These are phyloP conservation scores for Podospora comata DNA, from an alignment of 495 filamentous ascomycete species.

Conservation along the genomic window DNA sequence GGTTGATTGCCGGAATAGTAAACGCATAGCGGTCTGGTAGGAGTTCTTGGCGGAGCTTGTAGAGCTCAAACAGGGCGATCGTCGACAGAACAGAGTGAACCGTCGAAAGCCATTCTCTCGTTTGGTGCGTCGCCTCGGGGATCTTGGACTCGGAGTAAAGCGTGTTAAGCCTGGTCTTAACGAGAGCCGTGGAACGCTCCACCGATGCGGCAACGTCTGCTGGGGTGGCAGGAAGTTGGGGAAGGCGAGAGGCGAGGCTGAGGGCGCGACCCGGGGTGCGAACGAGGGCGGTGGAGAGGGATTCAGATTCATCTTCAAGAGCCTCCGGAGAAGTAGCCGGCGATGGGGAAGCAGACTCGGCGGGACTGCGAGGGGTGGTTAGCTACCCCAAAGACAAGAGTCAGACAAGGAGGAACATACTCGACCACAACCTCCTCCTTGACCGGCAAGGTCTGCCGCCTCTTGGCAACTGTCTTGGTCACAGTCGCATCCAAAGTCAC, in stretches of 20 bases:
- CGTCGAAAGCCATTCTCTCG: slow-evolving; percentile 65
- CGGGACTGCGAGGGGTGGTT: slow-evolving; percentile 1
- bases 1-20: slow-evolving; percentile 59
- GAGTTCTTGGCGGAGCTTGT: slow-evolving; percentile 56
- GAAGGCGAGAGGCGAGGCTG: slow-evolving; percentile 46
- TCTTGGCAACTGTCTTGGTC: slow-evolving; percentile 25
- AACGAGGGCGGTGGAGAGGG: slow-evolving; percentile 41
- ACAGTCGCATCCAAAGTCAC: slow-evolving; percentile 35
- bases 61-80: slow-evolving; percentile 62
- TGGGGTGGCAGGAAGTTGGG: slow-evolving; percentile 74
- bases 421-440: slow-evolving; percentile 46
- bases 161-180: slow-evolving; percentile 53
- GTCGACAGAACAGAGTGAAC: slow-evolving; percentile 63
- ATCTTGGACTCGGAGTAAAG: slow-evolving; percentile 51
- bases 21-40: slow-evolving; percentile 68
- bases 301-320: slow-evolving; percentile 10
- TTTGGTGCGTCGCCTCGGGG: slow-evolving; percentile 53
- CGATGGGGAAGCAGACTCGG: neutral
- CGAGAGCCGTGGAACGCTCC: slow-evolving; percentile 64
- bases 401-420: slow-evolving; percentile 33
- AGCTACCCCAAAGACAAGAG: slow-evolving; percentile 1
- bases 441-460: slow-evolving; percentile 46
- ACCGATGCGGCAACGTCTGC: slow-evolving; percentile 79
- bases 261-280: slow-evolving; percentile 59
- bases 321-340: neutral